These are phyloP conservation scores for Hypericum androsaemum DNA, from an alignment of 345 rosid species.

Conservation along the genomic window DNA sequence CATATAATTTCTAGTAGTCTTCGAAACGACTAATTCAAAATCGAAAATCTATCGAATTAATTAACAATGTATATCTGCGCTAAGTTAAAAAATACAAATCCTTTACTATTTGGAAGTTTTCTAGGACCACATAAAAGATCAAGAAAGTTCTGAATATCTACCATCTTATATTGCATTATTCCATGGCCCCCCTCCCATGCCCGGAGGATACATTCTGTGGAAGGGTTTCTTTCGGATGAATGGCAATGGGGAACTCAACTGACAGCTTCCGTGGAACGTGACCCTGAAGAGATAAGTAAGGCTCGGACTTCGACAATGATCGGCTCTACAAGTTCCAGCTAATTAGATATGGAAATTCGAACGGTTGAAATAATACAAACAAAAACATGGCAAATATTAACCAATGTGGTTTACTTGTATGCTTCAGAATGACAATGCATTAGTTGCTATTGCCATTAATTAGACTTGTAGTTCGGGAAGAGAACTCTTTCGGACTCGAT, in stretches of 20 bases:
- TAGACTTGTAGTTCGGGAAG: conserved; percentile 41
- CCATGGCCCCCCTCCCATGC: conserved; percentile 22
- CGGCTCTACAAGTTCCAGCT: too few species aligned
- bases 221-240: conserved; percentile 5
- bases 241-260: conserved; percentile 5
- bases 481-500: too few species aligned
- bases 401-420: conserved; percentile 5
- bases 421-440: background rate
- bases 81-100: background rate
- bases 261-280: too few species aligned
- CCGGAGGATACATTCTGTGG: background rate
- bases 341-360: too few species aligned
- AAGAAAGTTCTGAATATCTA: conserved; percentile 17
- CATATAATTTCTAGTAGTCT: background rate
- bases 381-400: too few species aligned
- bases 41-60: background rate
- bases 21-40: conserved; percentile 13
- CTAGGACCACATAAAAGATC: conserved; percentile 15
- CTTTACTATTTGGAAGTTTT: conserved; percentile 12
- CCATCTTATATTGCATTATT: conserved; percentile 18
- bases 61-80: too few species aligned
- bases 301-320: too few species aligned
- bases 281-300: too few species aligned
- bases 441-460: conserved; percentile 29
- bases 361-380: too few species aligned